phyloP scores from a whole-genome alignment of 139 green algal genomes.

The Ettlia oleoabundans region DNA sequence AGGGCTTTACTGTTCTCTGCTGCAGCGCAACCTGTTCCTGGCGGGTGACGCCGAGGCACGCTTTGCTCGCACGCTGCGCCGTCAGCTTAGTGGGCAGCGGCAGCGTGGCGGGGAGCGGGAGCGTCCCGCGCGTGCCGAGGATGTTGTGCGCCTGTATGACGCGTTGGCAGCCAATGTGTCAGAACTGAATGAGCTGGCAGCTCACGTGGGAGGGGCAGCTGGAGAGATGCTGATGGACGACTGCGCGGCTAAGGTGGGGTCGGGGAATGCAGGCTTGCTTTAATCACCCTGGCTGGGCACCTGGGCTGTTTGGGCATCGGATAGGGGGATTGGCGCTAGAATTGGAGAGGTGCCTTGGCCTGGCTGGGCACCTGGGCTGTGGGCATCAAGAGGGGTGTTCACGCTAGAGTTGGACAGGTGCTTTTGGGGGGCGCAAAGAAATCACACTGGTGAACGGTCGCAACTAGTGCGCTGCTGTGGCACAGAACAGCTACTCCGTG shows the following conservation, averaged over 20 bases:
- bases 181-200: slow-evolving; percentile 72
- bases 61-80: slow-evolving; percentile 43
- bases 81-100: slow-evolving; percentile 22
- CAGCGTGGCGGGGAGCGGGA: slow-evolving; percentile 32
- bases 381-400: no score
- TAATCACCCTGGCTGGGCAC: background rate
- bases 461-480: no score
- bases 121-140: slow-evolving; percentile 64
- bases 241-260: slow-evolving; percentile 45
- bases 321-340: no score
- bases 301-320: no score
- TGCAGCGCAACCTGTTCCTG: slow-evolving; percentile 38
- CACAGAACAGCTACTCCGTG: no score
- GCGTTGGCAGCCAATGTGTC: slow-evolving; percentile 44
- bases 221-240: slow-evolving; percentile 71
- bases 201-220: slow-evolving; percentile 54
- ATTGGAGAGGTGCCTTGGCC: no score
- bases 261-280: background rate
- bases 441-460: no score
- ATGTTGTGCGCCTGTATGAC: slow-evolving; percentile 70
- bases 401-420: no score
- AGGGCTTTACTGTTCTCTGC: no score
- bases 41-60: slow-evolving; percentile 20
- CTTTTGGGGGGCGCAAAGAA: no score
- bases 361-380: no score